Evolutionary conservation across 371 early-diverging fungal genomes (phyloP), one percentile per base, ranked within the genome.

Genomic region (Apophysomyces ossiformis): DNA sequence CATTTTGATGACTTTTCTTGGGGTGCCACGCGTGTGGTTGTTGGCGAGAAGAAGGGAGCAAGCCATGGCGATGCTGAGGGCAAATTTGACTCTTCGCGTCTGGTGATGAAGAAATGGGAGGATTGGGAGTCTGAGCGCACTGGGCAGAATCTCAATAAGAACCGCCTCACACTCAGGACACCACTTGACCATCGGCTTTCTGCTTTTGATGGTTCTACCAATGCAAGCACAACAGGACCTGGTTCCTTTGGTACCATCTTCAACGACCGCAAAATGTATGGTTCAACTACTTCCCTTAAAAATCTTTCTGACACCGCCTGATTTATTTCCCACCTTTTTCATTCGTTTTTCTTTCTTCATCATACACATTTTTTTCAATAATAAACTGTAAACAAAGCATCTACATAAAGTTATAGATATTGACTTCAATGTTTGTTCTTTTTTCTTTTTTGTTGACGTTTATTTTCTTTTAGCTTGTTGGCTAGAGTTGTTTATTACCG

Each of bases 1-100:
- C 95, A 95, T 71, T 95, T 97, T 77, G 98, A 98, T 68, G 96
- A 98, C 78, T 96, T 98, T 71, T 86, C 90, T 32, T 98, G 98
- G 96, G 96, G 96, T 58, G 90, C 90, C 26, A 95, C 95, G 4
- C 85, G 95, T 61, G 87, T 92, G 58, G 87, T 93, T 15, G 74
- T 85, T 4, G 96, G 89, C 16, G 89, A 91, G 69, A 85, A 83
- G 71, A 86, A 85, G 56, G 87, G 79, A 9, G 82, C 89, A 63
- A 68, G 87, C 60, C 82, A 89, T 75, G 84, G 87, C 38, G 86
- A 82, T 71, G 70, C 71, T 7, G 91, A 91, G 50, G 84, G 85
- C 54, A 88, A 85, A 60, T 84, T 85, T 57, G 92, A 94, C 65
- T 87, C 91, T 13, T 75, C 83, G n/a, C 76, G 79, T 4, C 66